Conservation (phyloP, 1,284 basidiomycete genomes). For the Fomitopsis palustris region DNA sequence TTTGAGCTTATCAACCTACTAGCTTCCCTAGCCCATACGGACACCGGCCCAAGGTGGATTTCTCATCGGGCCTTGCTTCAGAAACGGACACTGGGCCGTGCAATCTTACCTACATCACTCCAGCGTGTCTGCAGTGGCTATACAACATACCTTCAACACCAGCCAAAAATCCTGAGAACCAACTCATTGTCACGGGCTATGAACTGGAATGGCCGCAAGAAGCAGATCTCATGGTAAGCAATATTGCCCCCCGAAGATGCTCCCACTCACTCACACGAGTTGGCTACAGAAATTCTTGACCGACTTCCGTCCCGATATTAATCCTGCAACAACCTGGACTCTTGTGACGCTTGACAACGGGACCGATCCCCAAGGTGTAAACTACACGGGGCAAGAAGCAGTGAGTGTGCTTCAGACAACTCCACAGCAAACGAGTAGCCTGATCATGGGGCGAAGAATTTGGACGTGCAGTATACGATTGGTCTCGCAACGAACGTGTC, state of each 20-base stretch:
- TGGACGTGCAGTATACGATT: constrained; percentile 62
- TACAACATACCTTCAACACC: constrained; percentile 50
- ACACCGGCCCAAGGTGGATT: neutral
- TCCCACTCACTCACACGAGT: neutral
- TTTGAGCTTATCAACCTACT: neutral
- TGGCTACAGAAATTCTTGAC: constrained; percentile 43
- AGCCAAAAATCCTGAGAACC: constrained; percentile 37
- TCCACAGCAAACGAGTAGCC: no score
- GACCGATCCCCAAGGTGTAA: constrained; percentile 31
- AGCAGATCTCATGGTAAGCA: constrained; percentile 45
- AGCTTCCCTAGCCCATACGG: neutral
- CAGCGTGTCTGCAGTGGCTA: constrained; percentile 30
- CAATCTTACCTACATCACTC: neutral
- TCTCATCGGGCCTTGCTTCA: neutral
- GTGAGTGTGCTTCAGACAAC: constrained; percentile 12
- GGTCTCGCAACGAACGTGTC: constrained; percentile 52
- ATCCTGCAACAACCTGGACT: constrained; percentile 17
- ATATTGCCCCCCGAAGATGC: neutral
- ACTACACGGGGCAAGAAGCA: constrained; percentile 17
- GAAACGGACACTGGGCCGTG: neutral
- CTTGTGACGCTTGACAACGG: constrained; percentile 16
- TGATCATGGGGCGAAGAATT: constrained; percentile 27
- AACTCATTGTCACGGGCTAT: constrained; percentile 54
- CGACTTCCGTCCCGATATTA: constrained; percentile 46
- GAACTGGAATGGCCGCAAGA: constrained; percentile 51